These are phyloP conservation scores for Phialemoniopsis sp. DNA, from an alignment of 2,329 filamentous ascomycete genomes.

Conservation along the genomic window DNA sequence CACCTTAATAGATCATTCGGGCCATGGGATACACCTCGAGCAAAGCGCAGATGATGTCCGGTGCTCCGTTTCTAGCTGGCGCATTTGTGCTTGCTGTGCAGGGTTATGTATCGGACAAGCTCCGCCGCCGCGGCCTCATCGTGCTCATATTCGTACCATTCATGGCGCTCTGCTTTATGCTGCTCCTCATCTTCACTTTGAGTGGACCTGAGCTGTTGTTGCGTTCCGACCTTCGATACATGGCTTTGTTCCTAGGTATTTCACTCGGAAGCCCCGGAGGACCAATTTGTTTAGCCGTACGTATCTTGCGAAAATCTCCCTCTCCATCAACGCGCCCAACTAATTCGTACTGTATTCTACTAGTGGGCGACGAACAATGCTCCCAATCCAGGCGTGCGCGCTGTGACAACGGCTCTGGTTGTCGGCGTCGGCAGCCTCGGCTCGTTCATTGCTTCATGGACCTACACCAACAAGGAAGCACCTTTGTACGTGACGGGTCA, in stretches of 20 bases:
- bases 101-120: not conserved
- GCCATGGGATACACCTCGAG: slow-evolving; percentile 51
- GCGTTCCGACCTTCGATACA: too few relatives aligned
- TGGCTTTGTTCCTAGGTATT: too few relatives aligned
- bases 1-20: slow-evolving; percentile 60
- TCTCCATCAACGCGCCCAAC: slow-evolving; percentile 51
- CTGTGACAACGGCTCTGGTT: slow-evolving; percentile 62
- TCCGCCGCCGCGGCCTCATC: slow-evolving; percentile 32
- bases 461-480: slow-evolving; percentile 33
- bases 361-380: slow-evolving; percentile 68
- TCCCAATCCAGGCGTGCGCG: slow-evolving; percentile 65
- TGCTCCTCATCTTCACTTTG: slow-evolving; percentile 61
- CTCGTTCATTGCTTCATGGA: slow-evolving; percentile 53
- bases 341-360: slow-evolving; percentile 67
- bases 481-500: slow-evolving; percentile 59
- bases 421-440: slow-evolving; percentile 63
- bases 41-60: slow-evolving; percentile 57
- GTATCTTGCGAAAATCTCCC: slow-evolving; percentile 52
- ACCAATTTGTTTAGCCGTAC: slow-evolving; percentile 65
- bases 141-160: slow-evolving; percentile 57
- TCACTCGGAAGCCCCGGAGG: too few relatives aligned
- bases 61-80: slow-evolving; percentile 60
- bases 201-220: too few relatives aligned
- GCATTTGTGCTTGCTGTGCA: slow-evolving; percentile 45
- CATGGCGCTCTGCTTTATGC: slow-evolving; percentile 53